These are phyloP conservation scores for Xeromyces bisporus DNA, from an alignment of 495 filamentous ascomycete genomes.

Conservation along the genomic window DNA sequence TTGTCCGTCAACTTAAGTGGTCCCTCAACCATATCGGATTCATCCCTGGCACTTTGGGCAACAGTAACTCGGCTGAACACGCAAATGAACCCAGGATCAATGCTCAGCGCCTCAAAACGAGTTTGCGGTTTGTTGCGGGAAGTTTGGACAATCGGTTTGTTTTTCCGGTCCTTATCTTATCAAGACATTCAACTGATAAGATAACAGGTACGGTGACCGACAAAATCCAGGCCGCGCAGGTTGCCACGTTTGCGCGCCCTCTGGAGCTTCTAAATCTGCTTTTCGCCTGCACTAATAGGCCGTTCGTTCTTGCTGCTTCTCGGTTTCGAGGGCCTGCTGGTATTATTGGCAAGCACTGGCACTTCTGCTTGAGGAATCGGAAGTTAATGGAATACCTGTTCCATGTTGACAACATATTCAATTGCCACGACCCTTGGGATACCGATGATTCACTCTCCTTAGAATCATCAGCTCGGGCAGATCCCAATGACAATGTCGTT, in stretches of 20 bases:
- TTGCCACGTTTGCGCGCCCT: conserved; percentile 25
- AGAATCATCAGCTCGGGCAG: conserved; percentile 12
- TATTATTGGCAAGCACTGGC: conserved; percentile 18
- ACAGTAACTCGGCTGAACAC: conserved; percentile 37
- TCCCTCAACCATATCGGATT: conserved; percentile 62
- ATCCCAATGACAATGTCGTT: conserved; percentile 24
- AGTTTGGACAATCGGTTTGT: conserved; percentile 59
- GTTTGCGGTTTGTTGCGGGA: conserved; percentile 65
- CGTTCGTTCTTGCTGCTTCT: conserved; percentile 8
- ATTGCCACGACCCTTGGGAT: conserved; percentile 16
- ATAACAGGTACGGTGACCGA: conserved; percentile 19
- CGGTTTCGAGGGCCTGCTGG: conserved; percentile 13
- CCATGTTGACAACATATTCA: conserved; percentile 10
- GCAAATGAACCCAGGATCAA: conserved; percentile 41
- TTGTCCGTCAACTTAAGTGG: conserved; percentile 63
- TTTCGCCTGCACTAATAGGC: conserved; percentile 24
- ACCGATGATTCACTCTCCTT: conserved; percentile 8
- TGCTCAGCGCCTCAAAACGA: conserved; percentile 45
- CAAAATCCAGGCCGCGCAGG: conserved; percentile 22
- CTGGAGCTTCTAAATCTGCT: conserved; percentile 22
- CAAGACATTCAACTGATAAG: conserved; percentile 5
- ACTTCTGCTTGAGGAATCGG: conserved; percentile 18
- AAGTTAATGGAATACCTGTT: conserved; percentile 22
- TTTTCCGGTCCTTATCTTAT: background rate
- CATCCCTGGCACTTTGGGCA: conserved; percentile 57